Conservation (phyloP, 805 yeast genomes). For the Kluyveromyces starmeri region DNA sequence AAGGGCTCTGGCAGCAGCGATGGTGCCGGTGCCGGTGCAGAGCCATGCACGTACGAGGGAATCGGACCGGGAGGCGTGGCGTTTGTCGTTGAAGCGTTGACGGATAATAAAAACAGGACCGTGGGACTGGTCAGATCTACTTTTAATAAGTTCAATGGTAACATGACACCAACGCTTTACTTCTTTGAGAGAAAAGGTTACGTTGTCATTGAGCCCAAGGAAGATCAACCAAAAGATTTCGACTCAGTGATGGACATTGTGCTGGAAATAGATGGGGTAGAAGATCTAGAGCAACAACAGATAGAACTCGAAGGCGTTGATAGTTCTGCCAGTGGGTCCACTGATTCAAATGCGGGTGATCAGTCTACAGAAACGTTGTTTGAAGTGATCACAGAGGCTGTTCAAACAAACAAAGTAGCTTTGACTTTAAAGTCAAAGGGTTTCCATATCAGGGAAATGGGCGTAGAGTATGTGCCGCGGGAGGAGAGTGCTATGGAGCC, state of each 20-base stretch:
- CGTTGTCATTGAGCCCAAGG: constrained; percentile 41
- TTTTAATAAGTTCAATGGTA: constrained; percentile 59
- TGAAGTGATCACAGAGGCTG: constrained; percentile 55
- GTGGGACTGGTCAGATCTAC: constrained; percentile 67
- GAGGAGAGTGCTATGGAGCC: constrained; percentile 46
- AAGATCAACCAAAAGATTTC: constrained; percentile 28
- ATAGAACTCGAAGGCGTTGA: constrained; percentile 32
- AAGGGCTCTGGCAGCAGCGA: constrained; percentile 62
- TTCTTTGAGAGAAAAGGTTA: constrained; percentile 75
- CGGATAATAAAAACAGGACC: constrained; percentile 83
- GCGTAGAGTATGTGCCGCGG: constrained; percentile 58
- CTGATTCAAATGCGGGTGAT: neutral
- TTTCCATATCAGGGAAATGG: constrained; percentile 60
- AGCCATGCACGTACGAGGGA: constrained; percentile 70
- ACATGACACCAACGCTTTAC: constrained; percentile 68
- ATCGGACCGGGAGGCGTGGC: constrained; percentile 91
- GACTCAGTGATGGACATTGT: constrained; percentile 70
- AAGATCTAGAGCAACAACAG: constrained; percentile 68
- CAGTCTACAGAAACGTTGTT: constrained; percentile 15
- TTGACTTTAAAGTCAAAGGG: constrained; percentile 39
- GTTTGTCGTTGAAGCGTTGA: constrained; percentile 72
- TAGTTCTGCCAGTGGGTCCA: too few relatives aligned
- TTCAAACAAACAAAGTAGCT: constrained; percentile 54
- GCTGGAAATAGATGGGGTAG: constrained; percentile 63
- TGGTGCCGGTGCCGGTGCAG: constrained; percentile 39